These are phyloP conservation scores for Monosporascus sp. DNA, from an alignment of 2,329 filamentous ascomycete genomes.

Conservation along the genomic window DNA sequence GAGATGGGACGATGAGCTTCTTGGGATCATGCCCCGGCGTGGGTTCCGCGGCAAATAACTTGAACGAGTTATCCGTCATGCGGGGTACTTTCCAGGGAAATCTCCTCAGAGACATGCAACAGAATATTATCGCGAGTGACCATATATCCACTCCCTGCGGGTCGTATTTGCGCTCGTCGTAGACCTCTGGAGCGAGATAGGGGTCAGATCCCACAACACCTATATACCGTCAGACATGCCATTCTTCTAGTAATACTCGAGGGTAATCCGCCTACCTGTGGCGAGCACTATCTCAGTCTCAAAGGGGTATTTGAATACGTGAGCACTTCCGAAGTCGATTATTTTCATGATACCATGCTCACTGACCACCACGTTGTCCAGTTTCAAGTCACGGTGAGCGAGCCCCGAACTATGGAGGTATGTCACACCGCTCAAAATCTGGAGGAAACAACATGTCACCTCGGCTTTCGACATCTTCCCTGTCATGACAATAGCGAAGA, in stretches of 20 bases:
- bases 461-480: constrained; percentile 94
- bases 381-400: constrained; percentile 89
- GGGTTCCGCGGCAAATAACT: constrained; percentile 82
- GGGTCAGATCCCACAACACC: constrained; percentile 79
- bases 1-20: constrained; percentile 43
- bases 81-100: constrained; percentile 98
- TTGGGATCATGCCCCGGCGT: constrained; percentile 65
- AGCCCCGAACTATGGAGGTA: constrained; percentile 94
- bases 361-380: constrained; percentile 97
- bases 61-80: constrained; percentile 88
- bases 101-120: constrained; percentile 91
- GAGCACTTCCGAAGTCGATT: constrained; percentile 96
- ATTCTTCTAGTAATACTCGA: neutral
- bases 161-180: constrained; percentile 89
- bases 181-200: constrained; percentile 94
- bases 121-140: constrained; percentile 98
- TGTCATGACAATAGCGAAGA: constrained; percentile 98
- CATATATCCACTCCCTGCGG: constrained; percentile 93
- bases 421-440: constrained; percentile 90
- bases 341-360: constrained; percentile 98
- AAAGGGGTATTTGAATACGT: constrained; percentile 96
- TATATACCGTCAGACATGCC: constrained; percentile 22
- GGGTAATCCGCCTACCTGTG: constrained; percentile 55
- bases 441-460: constrained; percentile 83
- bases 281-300: constrained; percentile 81